Evolutionary conservation across 306 rosid genomes (phyloP).

Genomic region (Vigna trinervia): DNA sequence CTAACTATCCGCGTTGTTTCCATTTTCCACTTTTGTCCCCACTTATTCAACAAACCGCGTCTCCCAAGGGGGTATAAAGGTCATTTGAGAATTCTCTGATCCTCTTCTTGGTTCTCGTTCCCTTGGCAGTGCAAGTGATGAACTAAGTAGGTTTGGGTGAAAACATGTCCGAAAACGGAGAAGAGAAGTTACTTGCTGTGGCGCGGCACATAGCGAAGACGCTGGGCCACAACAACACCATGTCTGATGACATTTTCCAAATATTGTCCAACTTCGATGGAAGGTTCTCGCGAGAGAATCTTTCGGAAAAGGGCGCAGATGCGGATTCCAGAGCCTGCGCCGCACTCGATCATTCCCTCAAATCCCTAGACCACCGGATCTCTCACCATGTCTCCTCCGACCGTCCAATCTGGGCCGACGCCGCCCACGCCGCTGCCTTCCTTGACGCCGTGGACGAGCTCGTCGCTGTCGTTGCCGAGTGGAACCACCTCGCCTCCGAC

Average conservation of each 20-base stretch:
- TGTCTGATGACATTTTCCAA: slow-evolving; percentile 91
- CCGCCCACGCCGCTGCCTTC: slow-evolving; percentile 73
- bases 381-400: slow-evolving; percentile 69
- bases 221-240: slow-evolving; percentile 72
- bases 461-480: slow-evolving; percentile 64
- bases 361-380: slow-evolving; percentile 81
- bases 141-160: background rate
- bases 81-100: slow-evolving; percentile 6
- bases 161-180: slow-evolving; percentile 89
- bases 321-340: slow-evolving; percentile 61
- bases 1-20: slow-evolving; percentile 30
- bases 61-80: slow-evolving; percentile 37
- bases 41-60: slow-evolving; percentile 61
- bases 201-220: slow-evolving; percentile 98
- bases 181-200: slow-evolving; percentile 84
- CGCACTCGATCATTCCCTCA: slow-evolving; percentile 69
- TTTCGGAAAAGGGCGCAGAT: slow-evolving; percentile 59
- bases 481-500: slow-evolving; percentile 73
- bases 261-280: slow-evolving; percentile 93
- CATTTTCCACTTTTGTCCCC: slow-evolving; percentile 14
- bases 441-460: slow-evolving; percentile 85
- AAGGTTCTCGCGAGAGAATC: slow-evolving; percentile 84
- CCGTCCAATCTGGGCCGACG: slow-evolving; percentile 80
- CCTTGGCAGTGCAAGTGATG: background rate
- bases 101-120: background rate